Conservation (phyloP, 805 yeast species). For the Starmerella powellii region DNA sequence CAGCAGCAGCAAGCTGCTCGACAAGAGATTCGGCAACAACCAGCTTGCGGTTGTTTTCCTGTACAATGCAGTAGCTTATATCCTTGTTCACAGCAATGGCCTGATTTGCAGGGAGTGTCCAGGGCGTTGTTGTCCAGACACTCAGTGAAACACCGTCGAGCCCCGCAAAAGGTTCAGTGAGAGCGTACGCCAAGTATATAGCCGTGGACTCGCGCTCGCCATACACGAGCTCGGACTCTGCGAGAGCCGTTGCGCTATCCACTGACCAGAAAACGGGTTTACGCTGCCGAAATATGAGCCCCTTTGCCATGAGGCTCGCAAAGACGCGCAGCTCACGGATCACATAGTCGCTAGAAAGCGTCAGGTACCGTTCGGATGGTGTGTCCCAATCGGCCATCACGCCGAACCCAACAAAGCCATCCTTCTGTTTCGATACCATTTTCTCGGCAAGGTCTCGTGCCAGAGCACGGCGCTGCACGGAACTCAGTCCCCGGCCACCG, state of each 20-base stretch:
- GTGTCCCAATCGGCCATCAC: conserved; percentile 77
- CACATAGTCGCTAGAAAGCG: conserved; percentile 63
- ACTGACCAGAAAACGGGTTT: conserved; percentile 98
- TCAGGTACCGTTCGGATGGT: conserved; percentile 38
- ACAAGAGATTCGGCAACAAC: conserved; percentile 47
- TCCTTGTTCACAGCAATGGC: conserved; percentile 64
- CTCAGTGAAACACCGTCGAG: conserved; percentile 15
- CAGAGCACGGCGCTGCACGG: conserved; percentile 43
- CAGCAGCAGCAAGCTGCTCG: conserved; percentile 27
- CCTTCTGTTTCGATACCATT: conserved; percentile 52
- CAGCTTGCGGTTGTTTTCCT: conserved; percentile 33
- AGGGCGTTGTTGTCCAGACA: conserved; percentile 97
- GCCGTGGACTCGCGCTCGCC: conserved; percentile 37
- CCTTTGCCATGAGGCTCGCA: conserved; percentile 47
- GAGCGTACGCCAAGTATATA: conserved; percentile 13
- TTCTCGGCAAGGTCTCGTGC: conserved; percentile 60
- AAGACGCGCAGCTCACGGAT: conserved; percentile 63
- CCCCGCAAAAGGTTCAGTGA: conserved; percentile 11
- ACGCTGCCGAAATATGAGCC: conserved; percentile 66
- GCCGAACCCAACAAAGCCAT: conserved; percentile 55
- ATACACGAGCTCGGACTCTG: conserved; percentile 93
- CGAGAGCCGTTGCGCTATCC: conserved; percentile 84
- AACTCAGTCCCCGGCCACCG: conserved; percentile 26
- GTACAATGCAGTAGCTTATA: conserved; percentile 45
- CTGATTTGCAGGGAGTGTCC: conserved; percentile 84